A percentile compares a stretch with the other conserved stretches of the same genome.
phyloP scores from a whole-genome alignment of 2,329 filamentous ascomycete genomes.

The Phoma sp. region DNA sequence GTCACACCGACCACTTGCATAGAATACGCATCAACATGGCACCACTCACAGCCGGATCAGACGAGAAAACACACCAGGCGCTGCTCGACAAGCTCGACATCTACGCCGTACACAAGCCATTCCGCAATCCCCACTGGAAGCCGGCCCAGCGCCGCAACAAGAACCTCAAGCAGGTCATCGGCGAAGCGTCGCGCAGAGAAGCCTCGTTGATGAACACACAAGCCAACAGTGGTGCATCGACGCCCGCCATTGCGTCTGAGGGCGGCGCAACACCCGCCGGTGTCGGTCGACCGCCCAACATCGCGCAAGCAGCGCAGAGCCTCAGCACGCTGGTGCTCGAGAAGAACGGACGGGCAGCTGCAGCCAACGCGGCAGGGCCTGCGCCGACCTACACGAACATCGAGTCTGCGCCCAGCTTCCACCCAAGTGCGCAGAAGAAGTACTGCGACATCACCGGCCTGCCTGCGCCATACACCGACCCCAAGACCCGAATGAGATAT shows the following conservation, averaged over 20 bases:
- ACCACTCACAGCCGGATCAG: constrained; percentile 71
- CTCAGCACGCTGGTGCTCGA: constrained; percentile 88
- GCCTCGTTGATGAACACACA: constrained; percentile 86
- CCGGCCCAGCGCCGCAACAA: constrained; percentile 97
- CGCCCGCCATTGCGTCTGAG: constrained; percentile 56
- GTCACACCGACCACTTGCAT: neutral
- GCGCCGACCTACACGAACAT: constrained; percentile 93
- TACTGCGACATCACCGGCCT: constrained; percentile 97
- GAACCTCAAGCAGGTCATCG: constrained; percentile 95
- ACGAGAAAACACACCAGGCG: constrained; percentile 78
- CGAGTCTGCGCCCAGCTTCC: constrained; percentile 87
- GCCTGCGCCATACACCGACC: constrained; percentile 89
- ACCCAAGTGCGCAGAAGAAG: constrained; percentile 76
- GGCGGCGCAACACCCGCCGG: constrained; percentile 61
- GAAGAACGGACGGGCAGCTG: constrained; percentile 64
- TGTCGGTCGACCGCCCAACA: constrained; percentile 67
- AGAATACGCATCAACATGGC: constrained; percentile 52
- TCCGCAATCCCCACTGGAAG: constrained; percentile 89
- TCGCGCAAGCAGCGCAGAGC: constrained; percentile 87
- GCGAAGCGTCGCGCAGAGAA: constrained; percentile 86
- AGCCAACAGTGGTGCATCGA: constrained; percentile 80
- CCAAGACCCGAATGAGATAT: constrained; percentile 91
- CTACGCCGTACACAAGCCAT: constrained; percentile 82
- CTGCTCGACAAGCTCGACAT: constrained; percentile 94
- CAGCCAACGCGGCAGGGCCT: constrained; percentile 58